phyloP scores from a whole-genome alignment of 108 stramenopile genomes.

The Pseudonitzschia multistriata region DNA sequence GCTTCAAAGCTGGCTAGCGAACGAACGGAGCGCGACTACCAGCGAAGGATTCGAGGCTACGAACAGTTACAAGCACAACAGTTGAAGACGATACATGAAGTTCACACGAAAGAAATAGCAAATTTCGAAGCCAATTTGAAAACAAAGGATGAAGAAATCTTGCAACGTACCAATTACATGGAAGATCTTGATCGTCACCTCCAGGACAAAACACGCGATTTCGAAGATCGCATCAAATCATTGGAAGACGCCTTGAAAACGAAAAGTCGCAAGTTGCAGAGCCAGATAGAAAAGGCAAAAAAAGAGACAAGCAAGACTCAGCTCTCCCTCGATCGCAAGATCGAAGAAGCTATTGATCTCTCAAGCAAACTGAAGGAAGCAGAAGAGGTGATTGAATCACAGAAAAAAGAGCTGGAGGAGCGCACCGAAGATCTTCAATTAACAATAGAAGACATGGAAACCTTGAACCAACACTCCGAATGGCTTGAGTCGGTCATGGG shows the following conservation, averaged over 20 bases:
- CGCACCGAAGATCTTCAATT: conserved; percentile 7
- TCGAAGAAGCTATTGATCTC: conserved; percentile 1
- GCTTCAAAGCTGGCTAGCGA: background rate
- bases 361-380: background rate
- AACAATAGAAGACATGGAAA: conserved; percentile 9
- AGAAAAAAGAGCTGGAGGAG: conserved; percentile 1
- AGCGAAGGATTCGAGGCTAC: conserved; percentile 4
- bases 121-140: conserved; percentile 15
- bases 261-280: background rate
- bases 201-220: background rate
- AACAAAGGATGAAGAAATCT: conserved; percentile 18
- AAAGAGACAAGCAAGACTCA: conserved; percentile 1
- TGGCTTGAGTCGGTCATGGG: conserved; percentile 6
- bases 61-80: conserved; percentile 12
- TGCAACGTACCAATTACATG: conserved; percentile 2
- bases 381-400: background rate
- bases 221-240: background rate
- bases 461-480: conserved; percentile 9
- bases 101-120: conserved; percentile 24
- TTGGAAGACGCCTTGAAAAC: background rate
- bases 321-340: background rate
- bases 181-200: conserved; percentile 1
- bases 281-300: conserved; percentile 4
- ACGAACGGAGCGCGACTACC: conserved; percentile 4
- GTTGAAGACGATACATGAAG: conserved; percentile 20